phyloP scores from a whole-genome alignment of 768 basidiomycete species.

The Sarcomyxa edulis region DNA sequence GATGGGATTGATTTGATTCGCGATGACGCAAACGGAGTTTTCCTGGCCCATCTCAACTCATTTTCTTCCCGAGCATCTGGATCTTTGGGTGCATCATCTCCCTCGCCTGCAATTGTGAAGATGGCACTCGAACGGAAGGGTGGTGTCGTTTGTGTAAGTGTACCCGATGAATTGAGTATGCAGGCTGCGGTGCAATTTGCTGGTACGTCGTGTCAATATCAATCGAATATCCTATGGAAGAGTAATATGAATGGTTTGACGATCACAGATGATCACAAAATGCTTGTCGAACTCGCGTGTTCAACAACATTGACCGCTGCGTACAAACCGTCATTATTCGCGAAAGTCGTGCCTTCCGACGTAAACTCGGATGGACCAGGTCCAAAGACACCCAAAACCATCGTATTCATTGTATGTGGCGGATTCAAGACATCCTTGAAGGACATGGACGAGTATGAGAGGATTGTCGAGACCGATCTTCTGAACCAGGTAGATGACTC shows the following conservation, averaged over 20 bases:
- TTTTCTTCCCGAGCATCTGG: conserved; percentile 63
- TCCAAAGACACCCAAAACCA: conserved; percentile 21
- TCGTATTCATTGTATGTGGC: conserved; percentile 69
- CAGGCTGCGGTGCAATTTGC: conserved; percentile 49
- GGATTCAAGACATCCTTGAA: conserved; percentile 63
- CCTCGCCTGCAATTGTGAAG: conserved; percentile 55
- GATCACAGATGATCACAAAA: conserved; percentile 64
- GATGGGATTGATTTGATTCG: conserved; percentile 36
- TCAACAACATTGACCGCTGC: conserved; percentile 64
- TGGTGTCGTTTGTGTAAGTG: conserved; percentile 49
- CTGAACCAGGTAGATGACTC: conserved; percentile 14
- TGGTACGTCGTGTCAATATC: conserved; percentile 33
- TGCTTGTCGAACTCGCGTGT: conserved; percentile 71
- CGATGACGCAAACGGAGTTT: conserved; percentile 38
- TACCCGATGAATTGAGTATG: conserved; percentile 71
- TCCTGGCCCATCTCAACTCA: conserved; percentile 49
- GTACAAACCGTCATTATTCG: conserved; percentile 53
- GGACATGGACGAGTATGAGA: conserved; percentile 45
- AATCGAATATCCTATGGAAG: background rate
- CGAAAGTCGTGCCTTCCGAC: conserved; percentile 37
- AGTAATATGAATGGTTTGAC: too few species aligned
- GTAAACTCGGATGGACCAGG: conserved; percentile 14
- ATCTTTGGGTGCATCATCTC: conserved; percentile 67
- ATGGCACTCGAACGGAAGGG: conserved; percentile 61
- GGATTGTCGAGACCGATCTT: conserved; percentile 29